Evolutionary conservation across 345 rosid species (phyloP), one percentile per base, ranked within the genome.

Genomic region (Gynandropsis gynandra): DNA sequence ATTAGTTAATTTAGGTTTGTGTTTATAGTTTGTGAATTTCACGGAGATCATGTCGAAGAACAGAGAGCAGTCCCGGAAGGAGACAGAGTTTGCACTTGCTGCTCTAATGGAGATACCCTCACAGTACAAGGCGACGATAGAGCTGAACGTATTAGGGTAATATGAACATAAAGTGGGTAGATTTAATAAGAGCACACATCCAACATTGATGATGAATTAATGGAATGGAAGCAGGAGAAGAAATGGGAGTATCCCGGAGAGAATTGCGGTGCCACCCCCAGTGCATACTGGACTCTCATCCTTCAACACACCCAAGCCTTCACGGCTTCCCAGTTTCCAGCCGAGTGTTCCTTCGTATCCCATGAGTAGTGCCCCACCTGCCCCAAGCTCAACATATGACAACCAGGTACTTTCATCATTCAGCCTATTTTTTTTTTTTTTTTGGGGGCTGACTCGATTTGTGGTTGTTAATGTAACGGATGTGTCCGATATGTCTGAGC

Each of bases 61-160:
- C 68, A 70, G 57, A 52, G 52, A 74, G 11, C 61, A 53, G 54
- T 52, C 75, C 4, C 76, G 87, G 36, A 93, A 80, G 74, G 99
- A 93, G 74, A 72, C 89, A 14, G 92, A 88, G 47, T 93, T 88
- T 48, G 90, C 99, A 15, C 87, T 93, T 12, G 54, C 97, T 52
- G 81, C 99, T 33, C 75, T 93, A 73, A 93, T 93, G 99, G 97
- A 93, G 56, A 76, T 93, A 55, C 99, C 99, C 43, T 56, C 82
- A 56, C 97, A 92, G 67, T 88, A 92, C 62, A 88, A 81, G 67
- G 99, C 99, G 32, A 83, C 95, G 1, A 68, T 83, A 35, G 99
- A 93, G 66, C 87, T 81, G 60, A 76, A 72, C 47, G 58, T 93
- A 33, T 56, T 93, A 54, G 99, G 99, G 99, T 88, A 75, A 9